These are phyloP conservation scores for Vachellia collinsii DNA, from an alignment of 306 rosid genomes.

Conservation along the genomic window DNA sequence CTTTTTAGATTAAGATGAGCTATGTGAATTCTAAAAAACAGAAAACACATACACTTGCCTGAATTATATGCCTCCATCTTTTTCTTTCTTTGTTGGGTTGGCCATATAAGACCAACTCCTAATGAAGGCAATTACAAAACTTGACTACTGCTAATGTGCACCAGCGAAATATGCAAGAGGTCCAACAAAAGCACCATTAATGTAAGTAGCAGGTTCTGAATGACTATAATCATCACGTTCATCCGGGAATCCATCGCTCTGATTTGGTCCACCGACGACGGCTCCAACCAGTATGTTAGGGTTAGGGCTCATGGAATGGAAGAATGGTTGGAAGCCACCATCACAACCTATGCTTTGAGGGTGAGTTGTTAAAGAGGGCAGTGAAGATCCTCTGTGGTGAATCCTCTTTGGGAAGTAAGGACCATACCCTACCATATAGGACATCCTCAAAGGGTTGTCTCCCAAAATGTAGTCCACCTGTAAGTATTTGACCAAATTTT, in stretches of 20 bases:
- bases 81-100: constrained; percentile 20
- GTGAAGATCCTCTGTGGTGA: constrained; percentile 95
- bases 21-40: too few relatives aligned
- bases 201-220: constrained; percentile 87
- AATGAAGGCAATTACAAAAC: constrained; percentile 17
- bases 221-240: constrained; percentile 84
- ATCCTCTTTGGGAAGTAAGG: constrained; percentile 71
- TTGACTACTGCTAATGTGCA: neutral
- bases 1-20: too few relatives aligned
- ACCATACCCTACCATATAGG: constrained; percentile 94
- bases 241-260: constrained; percentile 76
- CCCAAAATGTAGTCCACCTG: constrained; percentile 94
- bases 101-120: constrained; percentile 34
- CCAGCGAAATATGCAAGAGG: constrained; percentile 81
- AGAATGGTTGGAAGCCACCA: constrained; percentile 74
- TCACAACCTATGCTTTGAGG: constrained; percentile 74
- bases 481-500: constrained; percentile 11
- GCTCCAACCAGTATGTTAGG: constrained; percentile 87
- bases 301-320: constrained; percentile 65
- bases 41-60: too few relatives aligned
- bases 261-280: constrained; percentile 87
- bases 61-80: neutral
- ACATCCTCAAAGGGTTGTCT: constrained; percentile 76
- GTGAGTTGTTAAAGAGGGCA: constrained; percentile 72
- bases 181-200: constrained; percentile 82